Evolutionary conservation across 2,329 filamentous ascomycete genomes (phyloP), one percentile per base, ranked within the genome.

Genomic region (Aspergillus sp.): DNA sequence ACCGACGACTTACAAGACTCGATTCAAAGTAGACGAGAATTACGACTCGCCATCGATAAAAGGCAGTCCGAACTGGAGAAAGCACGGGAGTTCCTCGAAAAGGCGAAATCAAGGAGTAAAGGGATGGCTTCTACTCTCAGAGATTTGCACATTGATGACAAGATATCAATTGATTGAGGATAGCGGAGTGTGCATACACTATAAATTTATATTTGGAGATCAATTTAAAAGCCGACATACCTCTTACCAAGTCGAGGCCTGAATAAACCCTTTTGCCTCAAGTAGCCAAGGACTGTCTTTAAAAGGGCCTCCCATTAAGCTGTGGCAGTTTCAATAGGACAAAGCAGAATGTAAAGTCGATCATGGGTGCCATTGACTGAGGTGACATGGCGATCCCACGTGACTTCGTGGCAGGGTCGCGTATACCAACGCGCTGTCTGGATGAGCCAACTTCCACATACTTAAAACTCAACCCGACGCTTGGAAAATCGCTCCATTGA

Each of bases 11-110:
- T 58, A 2, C 51, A 64, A 16, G 58, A 61, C 11, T 62, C 61
- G 3, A 62, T 71, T n/a, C 60, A 69, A 49, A 61, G 57, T 42
- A 66, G 65, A 47, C 65, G 65, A 45, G 65, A 70, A 45, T 59
- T 65, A 25, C 62, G 63, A 20, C 55, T 69, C 52, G 71, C 69
- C n/a, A 62, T 62, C 45, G 70, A 73, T 45, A 68, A 60, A 53
- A 67, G 64, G 42, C 49, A 62, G 31, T 34, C 55, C 9, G 72
- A 74, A 46, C 43, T 67, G 2, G 46, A 62, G 5, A 73, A 68
- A 45, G 67, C 72, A 5, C 49, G 58, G 17, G 65, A 67, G 13
- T 68, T 70, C 25, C 63, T 75, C 31, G 59, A 67, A 21, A 73
- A 67, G 47, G 68, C 70, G 14, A 65, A 59, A 50, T 57, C 62